Evolutionary conservation across 2,329 filamentous ascomycete genomes (phyloP).

Genomic region (Colletotrichum cordylinicola): DNA sequence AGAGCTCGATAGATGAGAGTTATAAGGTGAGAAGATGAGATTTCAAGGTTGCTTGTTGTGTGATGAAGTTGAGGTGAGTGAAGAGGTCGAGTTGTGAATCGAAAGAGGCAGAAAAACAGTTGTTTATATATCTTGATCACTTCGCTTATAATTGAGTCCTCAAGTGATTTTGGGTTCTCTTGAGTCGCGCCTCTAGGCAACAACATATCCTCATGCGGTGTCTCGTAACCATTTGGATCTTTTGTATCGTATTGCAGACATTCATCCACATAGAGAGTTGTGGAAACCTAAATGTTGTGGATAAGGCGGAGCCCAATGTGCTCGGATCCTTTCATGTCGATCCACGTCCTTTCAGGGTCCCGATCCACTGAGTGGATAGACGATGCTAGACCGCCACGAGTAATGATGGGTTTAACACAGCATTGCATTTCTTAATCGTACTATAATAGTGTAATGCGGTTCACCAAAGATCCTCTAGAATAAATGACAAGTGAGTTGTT

Average conservation of each 20-base stretch:
- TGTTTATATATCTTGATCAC: neutral
- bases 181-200: too few species aligned
- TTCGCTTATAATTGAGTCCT: neutral
- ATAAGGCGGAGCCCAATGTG: neutral
- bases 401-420: neutral
- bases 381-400: neutral
- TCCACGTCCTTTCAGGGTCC: neutral
- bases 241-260: neutral
- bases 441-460: neutral
- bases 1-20: neutral
- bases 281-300: neutral
- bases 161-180: too few species aligned
- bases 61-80: neutral
- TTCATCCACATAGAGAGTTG: neutral
- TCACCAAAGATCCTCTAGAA: neutral
- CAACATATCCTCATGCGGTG: neutral
- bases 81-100: neutral
- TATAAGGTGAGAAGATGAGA: neutral
- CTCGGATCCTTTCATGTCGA: neutral
- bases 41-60: neutral
- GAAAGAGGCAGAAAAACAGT: neutral
- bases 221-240: neutral
- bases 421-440: neutral
- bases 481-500: neutral
- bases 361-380: neutral